phyloP scores from a whole-genome alignment of 352 stramenopile genomes.

The Pythium pyrilobum region DNA sequence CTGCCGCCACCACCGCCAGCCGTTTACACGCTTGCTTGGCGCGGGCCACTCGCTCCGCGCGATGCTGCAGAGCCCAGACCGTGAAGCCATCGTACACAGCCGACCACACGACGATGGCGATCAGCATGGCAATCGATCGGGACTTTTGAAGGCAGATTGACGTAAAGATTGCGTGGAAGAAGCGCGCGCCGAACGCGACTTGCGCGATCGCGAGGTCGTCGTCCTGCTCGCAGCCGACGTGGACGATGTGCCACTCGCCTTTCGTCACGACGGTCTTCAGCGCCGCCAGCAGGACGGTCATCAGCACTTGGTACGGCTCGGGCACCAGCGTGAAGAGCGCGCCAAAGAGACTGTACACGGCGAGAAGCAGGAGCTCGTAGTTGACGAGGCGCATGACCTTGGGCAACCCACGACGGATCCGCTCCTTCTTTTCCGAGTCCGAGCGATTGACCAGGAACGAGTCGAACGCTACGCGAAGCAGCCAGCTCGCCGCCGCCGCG shows the following conservation, averaged over 20 bases:
- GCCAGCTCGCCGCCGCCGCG: background rate
- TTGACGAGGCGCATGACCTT: background rate
- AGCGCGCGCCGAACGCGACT: background rate
- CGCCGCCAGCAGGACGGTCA: background rate
- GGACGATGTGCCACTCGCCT: background rate
- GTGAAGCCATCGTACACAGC: background rate
- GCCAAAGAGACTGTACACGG: background rate
- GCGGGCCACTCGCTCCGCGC: background rate
- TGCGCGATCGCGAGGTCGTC: background rate
- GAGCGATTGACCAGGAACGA: background rate
- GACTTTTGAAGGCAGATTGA: slow-evolving; percentile 1
- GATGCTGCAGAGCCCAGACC: background rate
- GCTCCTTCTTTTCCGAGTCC: too few species aligned
- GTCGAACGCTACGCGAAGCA: background rate
- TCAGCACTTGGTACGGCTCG: background rate
- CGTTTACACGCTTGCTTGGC: background rate
- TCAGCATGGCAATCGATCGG: background rate
- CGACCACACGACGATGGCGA: background rate
- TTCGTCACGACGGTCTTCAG: background rate
- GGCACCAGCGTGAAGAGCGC: background rate
- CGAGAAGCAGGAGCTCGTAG: background rate
- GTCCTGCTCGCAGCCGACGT: background rate
- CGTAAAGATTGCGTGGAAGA: slow-evolving; percentile 15
- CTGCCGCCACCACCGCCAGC: too few species aligned
- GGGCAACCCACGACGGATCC: background rate